These are phyloP conservation scores for Geosmithia flava DNA, from an alignment of 2,329 filamentous ascomycete species.

Conservation along the genomic window DNA sequence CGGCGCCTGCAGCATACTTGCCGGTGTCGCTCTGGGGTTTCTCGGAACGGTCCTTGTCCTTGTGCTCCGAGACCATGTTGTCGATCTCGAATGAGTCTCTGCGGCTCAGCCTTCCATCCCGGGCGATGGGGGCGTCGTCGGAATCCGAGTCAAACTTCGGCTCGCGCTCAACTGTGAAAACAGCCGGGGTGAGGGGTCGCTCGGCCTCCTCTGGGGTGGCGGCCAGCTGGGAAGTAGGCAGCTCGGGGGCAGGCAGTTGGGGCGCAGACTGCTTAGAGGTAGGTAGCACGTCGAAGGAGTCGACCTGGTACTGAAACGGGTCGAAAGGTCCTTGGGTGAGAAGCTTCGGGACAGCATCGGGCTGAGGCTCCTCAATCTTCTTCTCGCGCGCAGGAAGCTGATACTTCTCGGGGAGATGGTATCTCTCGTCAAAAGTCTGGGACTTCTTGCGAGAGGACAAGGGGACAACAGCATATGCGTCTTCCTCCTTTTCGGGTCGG, in stretches of 20 bases:
- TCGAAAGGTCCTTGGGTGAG: slow-evolving; percentile 20
- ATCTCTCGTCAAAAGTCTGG: slow-evolving; percentile 12
- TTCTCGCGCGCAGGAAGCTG: slow-evolving; percentile 5
- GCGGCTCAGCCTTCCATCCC: slow-evolving; percentile 29
- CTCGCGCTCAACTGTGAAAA: slow-evolving; percentile 41
- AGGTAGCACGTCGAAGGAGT: slow-evolving; percentile 34
- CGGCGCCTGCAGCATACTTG: slow-evolving; percentile 26
- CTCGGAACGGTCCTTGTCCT: slow-evolving; percentile 9
- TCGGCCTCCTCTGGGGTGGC: slow-evolving; percentile 14
- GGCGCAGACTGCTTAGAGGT: slow-evolving; percentile 8
- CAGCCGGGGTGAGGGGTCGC: slow-evolving; percentile 32
- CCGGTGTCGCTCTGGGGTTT: slow-evolving; percentile 8
- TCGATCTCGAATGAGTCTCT: slow-evolving; percentile 36
- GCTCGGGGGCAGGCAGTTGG: too few species aligned
- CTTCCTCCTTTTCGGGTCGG: neutral
- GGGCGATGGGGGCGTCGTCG: slow-evolving; percentile 16
- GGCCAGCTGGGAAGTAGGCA: too few species aligned
- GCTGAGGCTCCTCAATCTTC: neutral
- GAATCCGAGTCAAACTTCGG: slow-evolving; percentile 27
- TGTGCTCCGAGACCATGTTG: slow-evolving; percentile 17
- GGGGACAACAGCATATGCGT: slow-evolving; percentile 6
- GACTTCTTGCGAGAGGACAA: slow-evolving; percentile 9
- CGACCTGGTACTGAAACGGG: slow-evolving; percentile 47
- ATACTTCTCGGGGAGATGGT: slow-evolving; percentile 8
- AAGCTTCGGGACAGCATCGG: neutral